Evolutionary conservation across 352 stramenopile species (phyloP).

Genomic region (Phytophthora cryptogea): DNA sequence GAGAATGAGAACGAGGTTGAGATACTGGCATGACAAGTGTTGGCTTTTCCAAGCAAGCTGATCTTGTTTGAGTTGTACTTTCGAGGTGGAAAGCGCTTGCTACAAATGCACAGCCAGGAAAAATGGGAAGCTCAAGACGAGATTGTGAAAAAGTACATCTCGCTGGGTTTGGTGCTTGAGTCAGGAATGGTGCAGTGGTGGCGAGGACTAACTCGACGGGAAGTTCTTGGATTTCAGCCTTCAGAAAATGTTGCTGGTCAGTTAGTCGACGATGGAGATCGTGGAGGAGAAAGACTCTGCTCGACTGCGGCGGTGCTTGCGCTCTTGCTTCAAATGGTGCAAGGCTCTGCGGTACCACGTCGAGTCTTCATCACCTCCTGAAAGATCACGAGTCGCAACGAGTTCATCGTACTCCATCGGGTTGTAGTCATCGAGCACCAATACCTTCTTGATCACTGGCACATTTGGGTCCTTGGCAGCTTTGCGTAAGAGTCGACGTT

Average conservation of each 20-base stretch:
- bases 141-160: constrained; percentile 8
- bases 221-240: constrained; percentile 4
- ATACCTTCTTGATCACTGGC: constrained; percentile 2
- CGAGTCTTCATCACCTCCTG: constrained; percentile 24
- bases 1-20: constrained; percentile 1
- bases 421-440: constrained; percentile 7
- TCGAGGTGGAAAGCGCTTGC: constrained; percentile 1
- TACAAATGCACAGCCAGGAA: constrained; percentile 17
- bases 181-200: constrained; percentile 4
- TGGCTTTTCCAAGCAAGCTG: constrained; percentile 10
- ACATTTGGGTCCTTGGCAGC: not conserved
- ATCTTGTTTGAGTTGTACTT: constrained; percentile 18
- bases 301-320: constrained; percentile 30
- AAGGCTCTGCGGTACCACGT: constrained; percentile 38
- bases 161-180: constrained; percentile 9
- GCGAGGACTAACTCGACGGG: constrained; percentile 6
- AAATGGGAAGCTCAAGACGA: constrained; percentile 2
- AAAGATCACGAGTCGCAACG: constrained; percentile 24
- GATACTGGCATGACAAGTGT: not conserved
- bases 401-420: constrained; percentile 35
- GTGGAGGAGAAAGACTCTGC: constrained; percentile 40
- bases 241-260: constrained; percentile 1
- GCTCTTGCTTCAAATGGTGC: constrained; percentile 40
- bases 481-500: constrained; percentile 16
- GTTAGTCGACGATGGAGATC: constrained; percentile 33